Evolutionary conservation across 768 basidiomycete genomes (phyloP).

Genomic region (Chalciporus piperatus): DNA sequence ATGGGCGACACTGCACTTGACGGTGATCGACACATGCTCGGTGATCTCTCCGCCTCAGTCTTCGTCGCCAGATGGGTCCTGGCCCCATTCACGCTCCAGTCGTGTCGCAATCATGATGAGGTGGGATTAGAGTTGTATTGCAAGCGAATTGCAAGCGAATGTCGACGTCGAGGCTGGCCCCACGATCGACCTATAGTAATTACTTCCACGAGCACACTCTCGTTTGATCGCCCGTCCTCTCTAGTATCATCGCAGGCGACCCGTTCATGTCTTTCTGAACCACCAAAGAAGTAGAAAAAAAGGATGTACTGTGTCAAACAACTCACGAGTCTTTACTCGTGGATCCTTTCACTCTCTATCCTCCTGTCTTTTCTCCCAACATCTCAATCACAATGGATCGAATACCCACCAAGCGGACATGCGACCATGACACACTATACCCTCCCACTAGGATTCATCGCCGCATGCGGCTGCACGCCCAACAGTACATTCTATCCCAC

Average conservation of each 20-base stretch:
- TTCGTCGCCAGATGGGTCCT: too few relatives aligned
- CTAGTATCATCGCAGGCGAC: background rate
- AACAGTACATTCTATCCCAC: constrained; percentile 69
- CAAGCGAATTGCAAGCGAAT: too few relatives aligned
- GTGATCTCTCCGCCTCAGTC: too few relatives aligned
- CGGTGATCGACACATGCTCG: too few relatives aligned
- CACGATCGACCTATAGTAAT: background rate
- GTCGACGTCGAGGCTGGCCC: background rate
- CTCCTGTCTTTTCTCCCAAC: constrained; percentile 26
- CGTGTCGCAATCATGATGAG: too few relatives aligned
- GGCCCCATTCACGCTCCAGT: too few relatives aligned
- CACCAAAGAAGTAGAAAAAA: background rate
- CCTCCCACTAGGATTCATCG: constrained; percentile 46
- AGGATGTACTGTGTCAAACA: constrained; percentile 16
- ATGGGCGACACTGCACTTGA: too few relatives aligned
- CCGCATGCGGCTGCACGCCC: constrained; percentile 74
- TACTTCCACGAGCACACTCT: background rate
- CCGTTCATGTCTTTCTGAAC: constrained; percentile 14
- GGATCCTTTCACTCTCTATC: constrained; percentile 21
- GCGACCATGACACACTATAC: constrained; percentile 81
- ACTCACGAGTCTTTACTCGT: constrained; percentile 4
- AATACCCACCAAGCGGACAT: constrained; percentile 56
- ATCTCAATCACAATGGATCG: constrained; percentile 51
- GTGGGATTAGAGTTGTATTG: too few relatives aligned
- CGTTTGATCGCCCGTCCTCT: background rate